Evolutionary conservation across 2,329 filamentous ascomycete genomes (phyloP), one percentile per base, ranked within the genome.

Genomic region (Talaromyces sp.): DNA sequence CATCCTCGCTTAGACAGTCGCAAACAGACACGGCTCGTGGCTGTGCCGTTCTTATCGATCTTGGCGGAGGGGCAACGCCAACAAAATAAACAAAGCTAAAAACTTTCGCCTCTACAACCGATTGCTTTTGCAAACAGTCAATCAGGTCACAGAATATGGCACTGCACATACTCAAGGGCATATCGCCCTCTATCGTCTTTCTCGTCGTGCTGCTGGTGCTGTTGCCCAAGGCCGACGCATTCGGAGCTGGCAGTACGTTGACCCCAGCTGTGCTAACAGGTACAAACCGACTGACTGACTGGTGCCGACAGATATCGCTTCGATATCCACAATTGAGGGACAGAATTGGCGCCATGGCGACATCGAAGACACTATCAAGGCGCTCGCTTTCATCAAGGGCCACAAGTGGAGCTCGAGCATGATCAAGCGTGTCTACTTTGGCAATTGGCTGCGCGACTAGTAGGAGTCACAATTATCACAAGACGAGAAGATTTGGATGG

Each of bases 371-470:
- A 87, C 91, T 77, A 85, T 95, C 69, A 89, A 90, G 75, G 90
- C 86, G 6, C 77, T 93, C 66, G 85, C 88, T 32, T 93, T 91
- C 69, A 82, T 93, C 62, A 84, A 88, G 65, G 90, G 90, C 62
- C 91, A 92, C 72, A 93, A 93, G 79, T 95, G 91, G 91, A 90
- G 89, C 1, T 86, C 86, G 15, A 87, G 90, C 81, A 85, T 90
- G 77, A 83, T 93, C 58, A 89, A 89, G 76, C 83, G 90, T 60
- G 88, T 88, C 32, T 93, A 92, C 77, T 93, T 93, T 78, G 90
- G 91, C 47, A 95, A 95, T 75, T 95, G 91, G 90, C 80, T 93
- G 47, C 84, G 91, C 63, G 91, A 93, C 77, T 95, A 95, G 75
- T 77, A 63, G 68, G 75, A 70, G 22, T 30, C 27, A 30, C 15